Evolutionary conservation across 345 rosid species (phyloP).

Genomic region (Gossypium bickii): DNA sequence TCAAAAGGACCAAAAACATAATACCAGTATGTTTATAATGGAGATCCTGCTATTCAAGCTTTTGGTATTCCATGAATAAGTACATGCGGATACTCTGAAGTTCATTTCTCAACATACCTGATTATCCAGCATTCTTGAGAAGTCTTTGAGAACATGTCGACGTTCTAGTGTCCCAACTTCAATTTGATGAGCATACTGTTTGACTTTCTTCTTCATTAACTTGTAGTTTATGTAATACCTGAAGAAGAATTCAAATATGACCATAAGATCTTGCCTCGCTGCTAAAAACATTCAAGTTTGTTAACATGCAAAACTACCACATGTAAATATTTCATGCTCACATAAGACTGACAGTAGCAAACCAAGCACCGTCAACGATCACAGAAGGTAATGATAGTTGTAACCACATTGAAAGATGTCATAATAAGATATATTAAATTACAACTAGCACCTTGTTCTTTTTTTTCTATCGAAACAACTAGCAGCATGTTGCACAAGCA

Average conservation of each 20-base stretch:
- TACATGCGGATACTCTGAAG: neutral
- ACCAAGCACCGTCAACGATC: neutral
- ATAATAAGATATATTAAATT: neutral
- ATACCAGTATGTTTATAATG: neutral
- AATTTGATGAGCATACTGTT: constrained; percentile 77
- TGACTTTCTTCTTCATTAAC: constrained; percentile 90
- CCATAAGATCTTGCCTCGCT: neutral
- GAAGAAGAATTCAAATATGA: constrained; percentile 17
- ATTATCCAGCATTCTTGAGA: constrained; percentile 93
- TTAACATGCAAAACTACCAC: neutral
- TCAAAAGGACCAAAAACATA: neutral
- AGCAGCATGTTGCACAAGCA: neutral
- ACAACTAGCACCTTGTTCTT: neutral
- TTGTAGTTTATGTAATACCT: constrained; percentile 95
- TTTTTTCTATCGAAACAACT: neutral
- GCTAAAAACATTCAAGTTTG: neutral
- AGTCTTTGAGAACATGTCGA: constrained; percentile 91
- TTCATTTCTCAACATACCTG: constrained; percentile 43
- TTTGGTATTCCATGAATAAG: constrained; percentile 6
- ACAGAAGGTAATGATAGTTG: neutral
- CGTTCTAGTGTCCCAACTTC: constrained; percentile 72
- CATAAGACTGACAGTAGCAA: neutral
- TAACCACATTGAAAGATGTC: neutral
- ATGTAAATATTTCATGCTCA: neutral
- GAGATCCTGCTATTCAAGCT: neutral